Percentiles rank a stretch among this genome's conserved stretches.
Evolutionary conservation across 495 filamentous ascomycete species (phyloP).

Genomic region (Aspergillus coremiiformis): DNA sequence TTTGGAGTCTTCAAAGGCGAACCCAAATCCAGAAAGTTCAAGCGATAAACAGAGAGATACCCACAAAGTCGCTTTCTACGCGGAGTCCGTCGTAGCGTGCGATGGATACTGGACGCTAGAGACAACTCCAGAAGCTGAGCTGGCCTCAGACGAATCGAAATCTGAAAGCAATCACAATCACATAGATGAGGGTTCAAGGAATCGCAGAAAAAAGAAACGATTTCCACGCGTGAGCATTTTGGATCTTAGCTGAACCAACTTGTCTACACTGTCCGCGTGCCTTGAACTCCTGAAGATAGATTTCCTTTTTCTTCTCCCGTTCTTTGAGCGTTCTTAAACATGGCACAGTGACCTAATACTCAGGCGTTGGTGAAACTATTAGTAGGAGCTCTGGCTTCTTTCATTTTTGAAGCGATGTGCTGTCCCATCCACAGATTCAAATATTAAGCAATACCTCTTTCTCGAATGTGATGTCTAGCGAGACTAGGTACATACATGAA

Average conservation of each 20-base stretch:
- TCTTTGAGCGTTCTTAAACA: not conserved
- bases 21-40: not conserved
- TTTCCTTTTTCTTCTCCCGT: not conserved
- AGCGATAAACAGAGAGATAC: not conserved
- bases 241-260: constrained; percentile 22
- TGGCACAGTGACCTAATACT: not conserved
- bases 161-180: not conserved
- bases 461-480: not conserved
- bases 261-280: not conserved
- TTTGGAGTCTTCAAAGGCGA: not conserved
- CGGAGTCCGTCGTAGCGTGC: constrained; percentile 23
- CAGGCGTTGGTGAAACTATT: not conserved
- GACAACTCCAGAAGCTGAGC: constrained; percentile 2
- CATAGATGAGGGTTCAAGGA: not conserved
- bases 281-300: not conserved
- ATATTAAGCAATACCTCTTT: not conserved
- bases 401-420: too few species aligned
- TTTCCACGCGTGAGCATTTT: constrained; percentile 34
- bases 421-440: not conserved
- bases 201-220: constrained; percentile 25
- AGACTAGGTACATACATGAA: not conserved
- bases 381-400: not conserved
- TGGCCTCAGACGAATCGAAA: not conserved
- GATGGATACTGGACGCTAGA: constrained; percentile 34
- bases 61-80: constrained; percentile 7